Evolutionary conservation across 805 yeast genomes (phyloP), one percentile per base, ranked within the genome.

Genomic region (Kuraishia capsulata): DNA sequence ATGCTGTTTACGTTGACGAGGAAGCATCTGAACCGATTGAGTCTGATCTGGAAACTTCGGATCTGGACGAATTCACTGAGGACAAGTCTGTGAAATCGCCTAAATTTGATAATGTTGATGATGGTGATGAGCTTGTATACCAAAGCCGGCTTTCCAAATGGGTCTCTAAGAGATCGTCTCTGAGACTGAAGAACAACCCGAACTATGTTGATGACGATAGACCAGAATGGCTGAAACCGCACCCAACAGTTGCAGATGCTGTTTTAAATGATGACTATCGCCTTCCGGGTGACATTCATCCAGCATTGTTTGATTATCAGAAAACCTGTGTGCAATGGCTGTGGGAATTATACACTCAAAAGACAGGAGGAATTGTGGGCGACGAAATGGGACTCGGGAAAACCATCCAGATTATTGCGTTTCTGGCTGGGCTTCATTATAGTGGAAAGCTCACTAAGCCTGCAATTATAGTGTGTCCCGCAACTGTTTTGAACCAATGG

Each of bases 321-420:
- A 85, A 85, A 50, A 92, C 97, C 0, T 87, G 97, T 44, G 97
- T 92, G 1, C 96, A 92, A 51, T 90, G 98, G 98, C 71, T 92
- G 2, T 89, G 94, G 81, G 98, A 92, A 53, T 64, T 92, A n/a
- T 81, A 84, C 50, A 69, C 77, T 17, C 97, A 92, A 56, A 77
- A 75, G 36, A 81, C 89, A 3, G 98, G 98, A 2, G 98, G 98
- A 0, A 92, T 92, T 18, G 71, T 92, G 30, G 97, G 97, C 20
- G 98, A 92, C 59, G 98, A 92, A 57, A 92, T 92, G 98, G 98
- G 98, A 0, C 61, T 92, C 14, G 98, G 98, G 2, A 92, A 92
- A 53, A 92, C 98, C 0, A 82, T 92, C 37, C 97, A 92, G 54
- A 74, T 92, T 6, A 87, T 88, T 33, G 78, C 97, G 1, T 92